Conservation (phyloP, 352 stramenopile species). For the Phytophthora colocasiae region DNA sequence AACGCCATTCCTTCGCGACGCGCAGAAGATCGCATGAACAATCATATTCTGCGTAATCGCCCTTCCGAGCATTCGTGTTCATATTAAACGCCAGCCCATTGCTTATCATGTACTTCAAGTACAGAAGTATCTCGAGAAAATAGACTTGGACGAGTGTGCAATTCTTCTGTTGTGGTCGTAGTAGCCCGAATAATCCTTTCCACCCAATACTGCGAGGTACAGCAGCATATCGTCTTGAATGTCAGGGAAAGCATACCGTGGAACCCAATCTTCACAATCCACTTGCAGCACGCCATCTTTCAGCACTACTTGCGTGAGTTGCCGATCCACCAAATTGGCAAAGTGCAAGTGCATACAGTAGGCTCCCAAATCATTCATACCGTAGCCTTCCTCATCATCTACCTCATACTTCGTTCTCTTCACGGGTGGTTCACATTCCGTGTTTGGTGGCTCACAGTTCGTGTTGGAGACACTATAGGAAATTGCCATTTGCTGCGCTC, state of each 20-base stretch:
- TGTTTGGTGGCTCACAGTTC: too few relatives aligned
- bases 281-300: neutral
- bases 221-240: constrained; percentile 19
- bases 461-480: too few relatives aligned
- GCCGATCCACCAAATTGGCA: too few relatives aligned
- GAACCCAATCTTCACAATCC: neutral
- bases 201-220: constrained; percentile 38
- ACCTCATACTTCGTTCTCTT: too few relatives aligned
- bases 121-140: neutral
- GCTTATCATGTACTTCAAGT: neutral
- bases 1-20: constrained; percentile 36
- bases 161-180: neutral
- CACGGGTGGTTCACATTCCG: too few relatives aligned
- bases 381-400: too few relatives aligned
- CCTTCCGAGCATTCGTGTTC: neutral
- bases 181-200: constrained; percentile 30
- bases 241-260: constrained; percentile 1
- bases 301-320: too few relatives aligned
- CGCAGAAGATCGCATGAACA: constrained; percentile 38
- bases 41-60: constrained; percentile 36
- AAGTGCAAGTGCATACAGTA: too few relatives aligned
- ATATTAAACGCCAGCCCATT: too few relatives aligned
- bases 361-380: too few relatives aligned
- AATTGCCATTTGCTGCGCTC: too few relatives aligned
- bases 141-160: neutral